Percentiles rank a stretch among this genome's conserved stretches.
Evolutionary conservation across 192 early-diverging fungal species (phyloP).

Genomic region (Umbelopsis sp.): DNA sequence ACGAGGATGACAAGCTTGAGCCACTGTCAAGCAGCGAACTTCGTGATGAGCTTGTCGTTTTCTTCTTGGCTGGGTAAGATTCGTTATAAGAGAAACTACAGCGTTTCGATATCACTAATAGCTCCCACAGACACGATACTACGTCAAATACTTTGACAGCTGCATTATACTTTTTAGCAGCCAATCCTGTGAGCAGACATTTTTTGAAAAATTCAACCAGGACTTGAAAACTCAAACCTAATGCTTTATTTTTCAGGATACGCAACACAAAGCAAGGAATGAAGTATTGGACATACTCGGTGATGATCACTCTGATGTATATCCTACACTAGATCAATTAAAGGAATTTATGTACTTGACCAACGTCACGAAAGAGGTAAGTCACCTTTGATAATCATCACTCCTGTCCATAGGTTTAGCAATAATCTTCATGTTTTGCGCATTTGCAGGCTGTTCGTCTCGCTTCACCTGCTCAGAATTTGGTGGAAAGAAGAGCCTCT

Average conservation of each 20-base stretch:
- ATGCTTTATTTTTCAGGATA: slow-evolving; percentile 23
- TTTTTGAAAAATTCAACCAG: too few relatives aligned
- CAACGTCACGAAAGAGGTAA: slow-evolving; percentile 53
- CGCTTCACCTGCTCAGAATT: slow-evolving; percentile 3
- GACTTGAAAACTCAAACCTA: too few relatives aligned
- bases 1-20: slow-evolving; percentile 4
- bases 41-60: background rate
- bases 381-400: background rate
- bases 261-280: slow-evolving; percentile 57
- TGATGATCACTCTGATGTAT: slow-evolving; percentile 50
- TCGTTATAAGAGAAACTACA: too few relatives aligned
- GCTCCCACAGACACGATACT: slow-evolving; percentile 42
- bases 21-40: slow-evolving; percentile 29
- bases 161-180: slow-evolving; percentile 47
- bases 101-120: too few relatives aligned
- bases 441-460: slow-evolving; percentile 19
- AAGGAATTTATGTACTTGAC: slow-evolving; percentile 56
- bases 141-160: slow-evolving; percentile 46
- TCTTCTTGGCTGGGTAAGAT: slow-evolving; percentile 14
- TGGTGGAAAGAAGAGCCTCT: slow-evolving; percentile 4
- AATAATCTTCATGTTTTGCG: background rate
- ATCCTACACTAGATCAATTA: slow-evolving; percentile 52
- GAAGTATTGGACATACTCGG: slow-evolving; percentile 58
- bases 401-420: background rate
- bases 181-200: slow-evolving; percentile 16